Percentiles rank a stretch among this genome's conserved stretches.
Conservation (phyloP, 345 rosid genomes). For the Arabis hirsuta region DNA sequence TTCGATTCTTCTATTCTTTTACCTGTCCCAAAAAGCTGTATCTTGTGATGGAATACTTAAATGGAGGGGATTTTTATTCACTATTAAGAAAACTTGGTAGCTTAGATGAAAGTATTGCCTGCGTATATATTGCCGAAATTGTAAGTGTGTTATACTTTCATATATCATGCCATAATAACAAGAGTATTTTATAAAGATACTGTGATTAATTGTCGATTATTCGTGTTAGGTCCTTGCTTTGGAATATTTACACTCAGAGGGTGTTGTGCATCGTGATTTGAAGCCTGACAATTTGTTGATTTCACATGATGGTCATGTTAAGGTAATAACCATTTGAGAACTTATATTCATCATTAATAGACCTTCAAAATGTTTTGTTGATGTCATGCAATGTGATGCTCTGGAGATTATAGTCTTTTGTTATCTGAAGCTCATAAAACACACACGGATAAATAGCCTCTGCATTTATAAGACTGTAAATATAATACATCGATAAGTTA, state of each 20-base stretch:
- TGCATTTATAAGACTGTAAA: background rate
- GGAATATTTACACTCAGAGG: constrained; percentile 87
- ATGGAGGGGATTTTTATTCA: constrained; percentile 95
- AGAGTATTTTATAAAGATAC: constrained; percentile 27
- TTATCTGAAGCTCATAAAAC: constrained; percentile 20
- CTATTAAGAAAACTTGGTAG: constrained; percentile 78
- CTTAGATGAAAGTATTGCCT: constrained; percentile 84
- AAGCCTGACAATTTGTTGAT: constrained; percentile 97
- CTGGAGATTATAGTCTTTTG: constrained; percentile 8
- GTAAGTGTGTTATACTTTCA: constrained; percentile 58
- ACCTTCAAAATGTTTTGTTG: constrained; percentile 39
- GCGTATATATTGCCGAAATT: constrained; percentile 95
- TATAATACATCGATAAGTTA: background rate
- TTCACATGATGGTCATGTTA: constrained; percentile 96
- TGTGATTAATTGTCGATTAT: constrained; percentile 18
- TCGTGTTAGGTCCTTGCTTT: constrained; percentile 76
- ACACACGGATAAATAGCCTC: constrained; percentile 11
- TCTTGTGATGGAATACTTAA: constrained; percentile 98
- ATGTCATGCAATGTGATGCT: constrained; percentile 48
- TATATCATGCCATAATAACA: constrained; percentile 16
- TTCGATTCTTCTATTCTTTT: constrained; percentile 97
- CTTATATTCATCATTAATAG: constrained; percentile 30
- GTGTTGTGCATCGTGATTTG: constrained; percentile 95
- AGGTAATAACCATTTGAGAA: constrained; percentile 56
- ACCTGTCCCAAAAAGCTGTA: constrained; percentile 92